Percentiles rank a stretch among this genome's conserved stretches.
These are phyloP conservation scores for Pichia manshurica DNA, from an alignment of 805 yeast species.

Conservation along the genomic window DNA sequence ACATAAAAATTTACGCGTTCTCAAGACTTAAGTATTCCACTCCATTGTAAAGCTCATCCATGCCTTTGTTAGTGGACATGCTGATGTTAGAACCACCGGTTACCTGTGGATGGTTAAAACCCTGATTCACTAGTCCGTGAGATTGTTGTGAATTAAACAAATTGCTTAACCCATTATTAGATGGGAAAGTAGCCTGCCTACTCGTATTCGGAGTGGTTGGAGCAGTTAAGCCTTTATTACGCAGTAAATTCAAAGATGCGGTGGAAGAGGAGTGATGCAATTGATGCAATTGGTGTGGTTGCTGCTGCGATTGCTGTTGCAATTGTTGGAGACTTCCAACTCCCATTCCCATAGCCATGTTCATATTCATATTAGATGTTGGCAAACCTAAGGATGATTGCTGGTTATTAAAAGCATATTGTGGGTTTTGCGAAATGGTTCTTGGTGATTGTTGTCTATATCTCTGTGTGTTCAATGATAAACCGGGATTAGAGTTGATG, in stretches of 20 bases:
- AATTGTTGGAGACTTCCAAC: slow-evolving; percentile 13
- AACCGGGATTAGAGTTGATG: slow-evolving; percentile 20
- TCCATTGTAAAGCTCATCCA: slow-evolving; percentile 26
- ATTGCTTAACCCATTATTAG: slow-evolving; percentile 2
- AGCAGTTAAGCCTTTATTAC: slow-evolving; percentile 22
- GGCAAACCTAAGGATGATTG: background rate
- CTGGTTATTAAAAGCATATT: slow-evolving; percentile 3
- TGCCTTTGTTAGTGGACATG: slow-evolving; percentile 16
- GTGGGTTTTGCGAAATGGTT: slow-evolving; percentile 19
- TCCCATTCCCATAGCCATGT: background rate
- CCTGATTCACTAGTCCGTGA: slow-evolving; percentile 5
- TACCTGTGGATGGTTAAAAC: slow-evolving; percentile 24
- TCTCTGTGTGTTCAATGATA: slow-evolving; percentile 26
- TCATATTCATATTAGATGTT: background rate
- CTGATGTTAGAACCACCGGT: slow-evolving; percentile 25
- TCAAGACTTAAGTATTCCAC: slow-evolving; percentile 27
- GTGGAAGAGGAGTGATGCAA: slow-evolving; percentile 29
- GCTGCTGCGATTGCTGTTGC: slow-evolving; percentile 20
- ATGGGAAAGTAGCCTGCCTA: slow-evolving; percentile 13
- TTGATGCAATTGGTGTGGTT: slow-evolving; percentile 15
- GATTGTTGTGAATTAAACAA: background rate
- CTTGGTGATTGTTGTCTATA: slow-evolving; percentile 34
- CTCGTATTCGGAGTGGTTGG: slow-evolving; percentile 20
- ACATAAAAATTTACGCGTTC: slow-evolving; percentile 25
- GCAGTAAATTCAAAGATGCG: slow-evolving; percentile 26